Base-by-base conservation (phyloP, 148 eudicot species). In the Silene uniflora region DNA sequence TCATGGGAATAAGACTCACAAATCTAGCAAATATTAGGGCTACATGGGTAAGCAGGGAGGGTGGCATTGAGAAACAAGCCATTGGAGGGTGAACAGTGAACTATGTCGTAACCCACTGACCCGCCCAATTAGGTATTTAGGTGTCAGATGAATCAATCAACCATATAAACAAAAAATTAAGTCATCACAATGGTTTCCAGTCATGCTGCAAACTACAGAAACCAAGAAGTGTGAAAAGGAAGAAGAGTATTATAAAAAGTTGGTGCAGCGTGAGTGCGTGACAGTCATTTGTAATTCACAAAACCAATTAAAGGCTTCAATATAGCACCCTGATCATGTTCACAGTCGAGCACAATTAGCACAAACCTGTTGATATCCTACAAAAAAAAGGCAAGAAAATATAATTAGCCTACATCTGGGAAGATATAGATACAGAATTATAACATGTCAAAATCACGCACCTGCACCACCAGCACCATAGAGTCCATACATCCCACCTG, bases 281-380 rank as follows among this genome's bases (percentile, higher is more conserved):
- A 13, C 55, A 49, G 55, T 3, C 13, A 22, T 6, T 66, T n/a
- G 27, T 9, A 67, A 67, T 39, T 24, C 60, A 27, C 65, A 75
- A 18, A 18, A 32, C 64, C 66, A 62, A 25, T 46, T 46, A 64
- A 16, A 49, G 55, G 55, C 55, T 49, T 49, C 55, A 49, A 49
- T 49, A 13, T 49, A 49, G 55, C 64, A 19, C 62, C 64, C 17
- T 24, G 14, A 55, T 25, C 18, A 27, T 25, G 56, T 39, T 62
- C 52, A 74, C 54, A 35, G 59, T 23, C 42, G 24, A 69, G 23
- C 58, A 71, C 23, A 44, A 58, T 44, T 67, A 54, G 71, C 63
- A 72, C 76, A 58, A 77, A 95, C 99, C 97, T 89, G 99, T 46
- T 90, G 83, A 82, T 78, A 90, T 78, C 87, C 99, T 95, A 92